Evolutionary conservation across 2,329 filamentous ascomycete species (phyloP).

Genomic region (Erysiphe neolycopersici): DNA sequence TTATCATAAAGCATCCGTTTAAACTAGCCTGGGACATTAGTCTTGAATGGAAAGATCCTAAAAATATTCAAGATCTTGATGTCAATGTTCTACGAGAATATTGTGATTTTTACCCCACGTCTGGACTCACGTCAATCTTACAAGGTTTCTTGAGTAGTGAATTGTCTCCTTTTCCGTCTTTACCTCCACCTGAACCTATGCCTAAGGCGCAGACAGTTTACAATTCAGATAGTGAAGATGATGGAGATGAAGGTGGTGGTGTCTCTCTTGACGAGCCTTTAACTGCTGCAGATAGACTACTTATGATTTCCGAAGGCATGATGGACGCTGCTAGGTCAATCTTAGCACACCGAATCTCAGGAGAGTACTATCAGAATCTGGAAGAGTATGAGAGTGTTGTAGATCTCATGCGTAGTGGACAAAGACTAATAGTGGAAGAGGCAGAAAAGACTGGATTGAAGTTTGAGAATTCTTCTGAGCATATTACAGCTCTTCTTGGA

Average conservation of each 20-base stretch:
- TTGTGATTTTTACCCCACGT: conserved; percentile 57
- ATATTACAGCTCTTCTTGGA: conserved; percentile 49
- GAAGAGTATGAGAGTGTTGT: conserved; percentile 68
- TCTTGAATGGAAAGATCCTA: conserved; percentile 66
- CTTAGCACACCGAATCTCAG: conserved; percentile 60
- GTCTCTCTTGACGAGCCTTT: conserved; percentile 28
- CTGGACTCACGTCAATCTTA: conserved; percentile 58
- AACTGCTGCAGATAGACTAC: conserved; percentile 50
- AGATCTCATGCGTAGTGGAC: conserved; percentile 51
- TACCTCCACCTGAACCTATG: conserved; percentile 3
- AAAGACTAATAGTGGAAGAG: conserved; percentile 31
- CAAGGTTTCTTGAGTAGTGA: conserved; percentile 60
- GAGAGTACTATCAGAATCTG: conserved; percentile 56
- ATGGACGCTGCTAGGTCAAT: conserved; percentile 36
- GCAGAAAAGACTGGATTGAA: conserved; percentile 37
- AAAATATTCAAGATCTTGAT: conserved; percentile 52
- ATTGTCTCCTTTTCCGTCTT: conserved; percentile 44
- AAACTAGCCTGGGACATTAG: conserved; percentile 74
- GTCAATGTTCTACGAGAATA: conserved; percentile 54
- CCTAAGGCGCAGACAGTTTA: conserved; percentile 10
- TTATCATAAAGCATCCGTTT: conserved; percentile 81
- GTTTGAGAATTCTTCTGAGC: conserved; percentile 44
- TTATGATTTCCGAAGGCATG: conserved; percentile 56
- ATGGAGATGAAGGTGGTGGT: conserved; percentile 27
- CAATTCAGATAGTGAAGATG: conserved; percentile 23